These are phyloP conservation scores for Acephala macrosclerotiorum DNA, from an alignment of 2,329 filamentous ascomycete species.

Conservation along the genomic window DNA sequence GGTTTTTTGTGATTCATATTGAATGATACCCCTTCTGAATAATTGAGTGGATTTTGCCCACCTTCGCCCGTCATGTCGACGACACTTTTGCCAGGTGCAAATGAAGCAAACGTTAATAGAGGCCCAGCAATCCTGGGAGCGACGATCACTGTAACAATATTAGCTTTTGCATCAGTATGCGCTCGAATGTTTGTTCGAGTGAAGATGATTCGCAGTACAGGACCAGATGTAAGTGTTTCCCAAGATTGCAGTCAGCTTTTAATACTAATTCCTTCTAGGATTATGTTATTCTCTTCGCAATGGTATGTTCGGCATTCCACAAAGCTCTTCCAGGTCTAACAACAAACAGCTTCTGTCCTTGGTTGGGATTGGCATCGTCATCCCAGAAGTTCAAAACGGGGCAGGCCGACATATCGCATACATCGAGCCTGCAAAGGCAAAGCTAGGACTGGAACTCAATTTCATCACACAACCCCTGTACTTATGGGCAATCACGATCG, in stretches of 20 bases:
- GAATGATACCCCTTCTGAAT: background rate
- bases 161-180: slow-evolving; percentile 5
- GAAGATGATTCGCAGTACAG: slow-evolving; percentile 46
- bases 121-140: background rate
- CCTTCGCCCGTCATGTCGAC: background rate
- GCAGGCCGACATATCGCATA: slow-evolving; percentile 22
- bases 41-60: background rate
- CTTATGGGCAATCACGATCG: slow-evolving; percentile 16
- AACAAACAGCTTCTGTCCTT: slow-evolving; percentile 11
- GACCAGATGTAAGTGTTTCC: slow-evolving; percentile 6
- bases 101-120: background rate
- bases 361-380: slow-evolving; percentile 15
- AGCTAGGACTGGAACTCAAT: slow-evolving; percentile 20
- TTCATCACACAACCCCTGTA: slow-evolving; percentile 22
- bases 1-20: background rate
- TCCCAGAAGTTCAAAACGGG: slow-evolving; percentile 23
- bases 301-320: background rate
- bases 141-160: background rate
- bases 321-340: too few relatives aligned
- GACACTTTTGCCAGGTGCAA: background rate
- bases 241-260: background rate
- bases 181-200: slow-evolving; percentile 44
- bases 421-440: slow-evolving; percentile 15
- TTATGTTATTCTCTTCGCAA: slow-evolving; percentile 10
- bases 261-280: slow-evolving; percentile 1